Evolutionary conservation across 768 basidiomycete genomes (phyloP).

Genomic region (Auriculariales sp.): DNA sequence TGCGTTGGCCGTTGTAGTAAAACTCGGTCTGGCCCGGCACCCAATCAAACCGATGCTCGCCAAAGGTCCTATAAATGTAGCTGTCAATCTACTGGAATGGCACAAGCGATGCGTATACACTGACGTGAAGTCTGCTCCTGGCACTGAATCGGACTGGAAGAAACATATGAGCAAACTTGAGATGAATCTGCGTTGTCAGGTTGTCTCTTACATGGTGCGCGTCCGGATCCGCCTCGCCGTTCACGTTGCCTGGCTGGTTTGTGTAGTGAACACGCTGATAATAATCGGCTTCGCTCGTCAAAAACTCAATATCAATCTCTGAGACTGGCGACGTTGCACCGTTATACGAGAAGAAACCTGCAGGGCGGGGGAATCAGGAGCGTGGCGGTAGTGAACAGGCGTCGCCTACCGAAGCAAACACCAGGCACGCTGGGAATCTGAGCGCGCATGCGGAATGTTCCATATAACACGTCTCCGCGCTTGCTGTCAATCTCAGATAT

Average conservation of each 20-base stretch:
- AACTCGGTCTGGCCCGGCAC: slow-evolving; percentile 4
- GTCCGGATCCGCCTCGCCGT: slow-evolving; percentile 7
- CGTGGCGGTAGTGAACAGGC: too few relatives aligned
- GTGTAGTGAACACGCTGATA: slow-evolving; percentile 9
- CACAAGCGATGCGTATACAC: background rate
- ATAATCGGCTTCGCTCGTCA: slow-evolving; percentile 8
- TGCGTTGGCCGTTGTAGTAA: slow-evolving; percentile 5
- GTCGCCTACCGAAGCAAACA: slow-evolving; percentile 6
- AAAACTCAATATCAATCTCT: slow-evolving; percentile 9
- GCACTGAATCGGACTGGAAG: too few relatives aligned
- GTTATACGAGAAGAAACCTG: slow-evolving; percentile 10
- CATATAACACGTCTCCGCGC: slow-evolving; percentile 6
- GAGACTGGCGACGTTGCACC: background rate
- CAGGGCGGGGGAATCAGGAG: too few relatives aligned
- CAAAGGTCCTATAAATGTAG: slow-evolving; percentile 6
- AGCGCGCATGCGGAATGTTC: slow-evolving; percentile 10
- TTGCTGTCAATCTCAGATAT: slow-evolving; percentile 7
- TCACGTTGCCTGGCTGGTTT: slow-evolving; percentile 8
- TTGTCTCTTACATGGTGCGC: slow-evolving; percentile 7
- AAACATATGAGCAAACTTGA: too few relatives aligned
- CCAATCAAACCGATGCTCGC: slow-evolving; percentile 10
- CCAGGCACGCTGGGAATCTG: slow-evolving; percentile 5
- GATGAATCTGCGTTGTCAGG: too few relatives aligned
- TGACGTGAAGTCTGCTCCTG: slow-evolving; percentile 8
- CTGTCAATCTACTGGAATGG: background rate